Conservation (phyloP, 345 rosid species). For the Citrus mangshanensis region DNA sequence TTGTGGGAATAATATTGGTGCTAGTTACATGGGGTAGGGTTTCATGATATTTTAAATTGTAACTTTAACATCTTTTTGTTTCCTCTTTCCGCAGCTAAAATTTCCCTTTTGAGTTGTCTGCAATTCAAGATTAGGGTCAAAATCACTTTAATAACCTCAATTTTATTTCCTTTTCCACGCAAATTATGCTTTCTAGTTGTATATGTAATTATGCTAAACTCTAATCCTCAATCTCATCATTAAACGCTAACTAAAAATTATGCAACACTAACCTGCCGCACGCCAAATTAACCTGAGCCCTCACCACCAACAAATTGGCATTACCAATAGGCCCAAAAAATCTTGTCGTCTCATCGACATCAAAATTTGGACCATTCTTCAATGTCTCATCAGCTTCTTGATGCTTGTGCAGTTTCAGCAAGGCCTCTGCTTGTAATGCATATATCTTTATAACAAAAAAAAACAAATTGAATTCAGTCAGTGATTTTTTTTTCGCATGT, state of each 20-base stretch:
- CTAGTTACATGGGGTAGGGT: constrained; percentile 7
- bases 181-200: neutral
- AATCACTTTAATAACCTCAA: neutral
- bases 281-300: constrained; percentile 82
- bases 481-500: neutral
- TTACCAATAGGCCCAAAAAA: constrained; percentile 73
- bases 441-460: constrained; percentile 36
- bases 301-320: constrained; percentile 63
- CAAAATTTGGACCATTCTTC: constrained; percentile 55
- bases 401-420: constrained; percentile 64
- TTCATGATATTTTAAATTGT: neutral
- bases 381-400: constrained; percentile 72
- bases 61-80: constrained; percentile 4
- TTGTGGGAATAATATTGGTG: constrained; percentile 14
- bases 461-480: neutral
- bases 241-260: too few relatives aligned
- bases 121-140: constrained; percentile 8
- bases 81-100: constrained; percentile 16
- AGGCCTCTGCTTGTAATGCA: constrained; percentile 92
- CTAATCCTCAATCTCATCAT: neutral
- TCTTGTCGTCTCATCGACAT: constrained; percentile 54
- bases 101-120: constrained; percentile 41
- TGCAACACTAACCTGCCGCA: constrained; percentile 66
- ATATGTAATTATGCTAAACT: neutral
- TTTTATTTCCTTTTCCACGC: neutral